Evolutionary conservation across 768 basidiomycete species (phyloP).

Genomic region (Hemileccinum rubropunctum): DNA sequence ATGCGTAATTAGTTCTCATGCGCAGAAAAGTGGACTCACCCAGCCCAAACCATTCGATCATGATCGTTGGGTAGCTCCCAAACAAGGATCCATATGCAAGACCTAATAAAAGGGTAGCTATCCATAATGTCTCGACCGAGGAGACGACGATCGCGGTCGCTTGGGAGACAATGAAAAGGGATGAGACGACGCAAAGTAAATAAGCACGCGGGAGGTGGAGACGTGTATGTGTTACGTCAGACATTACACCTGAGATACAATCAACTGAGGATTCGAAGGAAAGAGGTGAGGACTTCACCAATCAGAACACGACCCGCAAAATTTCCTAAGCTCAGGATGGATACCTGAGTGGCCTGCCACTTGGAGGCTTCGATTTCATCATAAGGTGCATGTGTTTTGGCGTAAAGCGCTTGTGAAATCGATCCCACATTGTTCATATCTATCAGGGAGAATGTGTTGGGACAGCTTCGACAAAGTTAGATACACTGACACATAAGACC

Average conservation of each 20-base stretch:
- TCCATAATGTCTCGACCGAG: slow-evolving; percentile 65
- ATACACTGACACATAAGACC: slow-evolving; percentile 67
- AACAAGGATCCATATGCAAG: slow-evolving; percentile 71
- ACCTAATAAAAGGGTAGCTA: slow-evolving; percentile 31
- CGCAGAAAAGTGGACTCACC: slow-evolving; percentile 43
- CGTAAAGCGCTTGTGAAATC: slow-evolving; percentile 67
- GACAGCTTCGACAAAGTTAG: not conserved
- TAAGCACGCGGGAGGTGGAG: slow-evolving; percentile 63
- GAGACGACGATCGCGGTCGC: slow-evolving; percentile 52
- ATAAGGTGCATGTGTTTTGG: slow-evolving; percentile 56
- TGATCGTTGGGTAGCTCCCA: slow-evolving; percentile 70
- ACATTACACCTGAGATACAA: slow-evolving; percentile 51
- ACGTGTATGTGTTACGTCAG: slow-evolving; percentile 60
- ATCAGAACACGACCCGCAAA: slow-evolving; percentile 75
- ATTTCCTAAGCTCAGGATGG: slow-evolving; percentile 77
- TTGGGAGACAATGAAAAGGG: slow-evolving; percentile 72
- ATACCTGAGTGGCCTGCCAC: slow-evolving; percentile 86
- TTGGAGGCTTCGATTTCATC: slow-evolving; percentile 64
- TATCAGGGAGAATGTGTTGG: slow-evolving; percentile 22
- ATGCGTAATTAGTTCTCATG: not conserved
- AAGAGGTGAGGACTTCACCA: slow-evolving; percentile 38
- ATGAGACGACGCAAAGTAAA: slow-evolving; percentile 64
- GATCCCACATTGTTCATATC: slow-evolving; percentile 89
- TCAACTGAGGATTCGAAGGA: not conserved
- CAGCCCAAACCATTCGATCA: slow-evolving; percentile 88